phyloP scores from a whole-genome alignment of 495 filamentous ascomycete species.

The Aspergillus steynii region DNA sequence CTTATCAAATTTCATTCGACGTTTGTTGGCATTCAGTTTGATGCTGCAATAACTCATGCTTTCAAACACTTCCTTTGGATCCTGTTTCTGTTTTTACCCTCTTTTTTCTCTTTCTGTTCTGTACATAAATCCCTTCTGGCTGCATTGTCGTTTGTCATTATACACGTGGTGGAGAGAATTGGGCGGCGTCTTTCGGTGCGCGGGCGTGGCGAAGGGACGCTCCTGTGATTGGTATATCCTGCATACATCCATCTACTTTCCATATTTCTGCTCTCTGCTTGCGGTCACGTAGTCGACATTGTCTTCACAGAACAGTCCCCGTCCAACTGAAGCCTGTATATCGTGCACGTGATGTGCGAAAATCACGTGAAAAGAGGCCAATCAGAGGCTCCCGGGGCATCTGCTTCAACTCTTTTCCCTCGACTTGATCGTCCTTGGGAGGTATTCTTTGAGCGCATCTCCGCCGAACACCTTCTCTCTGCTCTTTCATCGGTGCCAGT shows the following conservation, averaged over 20 bases:
- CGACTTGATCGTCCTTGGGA: too few relatives aligned
- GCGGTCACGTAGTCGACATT: neutral
- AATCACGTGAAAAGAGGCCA: neutral
- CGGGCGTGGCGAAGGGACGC: conserved; percentile 30
- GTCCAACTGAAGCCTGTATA: too few relatives aligned
- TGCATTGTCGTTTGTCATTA: neutral
- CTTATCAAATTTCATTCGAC: neutral
- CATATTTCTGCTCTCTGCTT: neutral
- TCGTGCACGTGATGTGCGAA: too few relatives aligned
- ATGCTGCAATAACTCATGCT: neutral
- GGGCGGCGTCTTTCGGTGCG: conserved; percentile 22
- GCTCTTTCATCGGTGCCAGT: neutral
- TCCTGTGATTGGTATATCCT: conserved; percentile 14
- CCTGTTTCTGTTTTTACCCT: neutral
- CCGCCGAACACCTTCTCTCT: neutral
- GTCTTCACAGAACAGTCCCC: neutral
- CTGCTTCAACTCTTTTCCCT: too few relatives aligned
- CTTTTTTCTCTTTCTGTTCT: neutral
- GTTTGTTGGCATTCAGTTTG: neutral
- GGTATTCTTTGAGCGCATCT: too few relatives aligned
- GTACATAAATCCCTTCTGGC: conserved; percentile 25
- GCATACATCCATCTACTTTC: conserved; percentile 12
- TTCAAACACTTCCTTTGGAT: neutral
- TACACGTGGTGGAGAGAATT: neutral
- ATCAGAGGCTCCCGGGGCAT: too few relatives aligned